phyloP scores from a whole-genome alignment of 2,329 filamentous ascomycete species.

The Fusarium dlaminii region DNA sequence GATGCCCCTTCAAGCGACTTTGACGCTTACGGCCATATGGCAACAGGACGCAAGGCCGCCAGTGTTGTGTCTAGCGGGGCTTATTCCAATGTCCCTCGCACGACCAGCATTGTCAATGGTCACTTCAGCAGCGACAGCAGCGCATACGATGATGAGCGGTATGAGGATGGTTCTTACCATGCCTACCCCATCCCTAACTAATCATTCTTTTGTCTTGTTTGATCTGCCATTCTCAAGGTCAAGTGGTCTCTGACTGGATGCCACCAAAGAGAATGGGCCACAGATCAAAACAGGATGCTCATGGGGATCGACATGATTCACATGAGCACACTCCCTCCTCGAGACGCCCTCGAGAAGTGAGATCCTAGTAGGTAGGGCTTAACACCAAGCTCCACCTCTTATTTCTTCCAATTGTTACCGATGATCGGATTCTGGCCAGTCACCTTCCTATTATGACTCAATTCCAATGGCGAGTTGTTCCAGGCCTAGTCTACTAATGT shows the following conservation, averaged over 20 bases:
- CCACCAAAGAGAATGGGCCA: background rate
- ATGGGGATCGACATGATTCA: constrained; percentile 3
- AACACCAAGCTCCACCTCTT: constrained; percentile 27
- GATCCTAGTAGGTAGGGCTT: constrained; percentile 32
- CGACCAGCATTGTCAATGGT: constrained; percentile 38
- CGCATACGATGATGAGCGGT: constrained; percentile 44
- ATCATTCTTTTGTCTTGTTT: constrained; percentile 18
- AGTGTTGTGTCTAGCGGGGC: constrained; percentile 35
- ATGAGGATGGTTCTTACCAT: constrained; percentile 51
- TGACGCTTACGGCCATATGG: constrained; percentile 42
- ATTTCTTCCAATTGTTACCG: constrained; percentile 26
- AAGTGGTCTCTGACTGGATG: background rate
- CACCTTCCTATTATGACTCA: constrained; percentile 30
- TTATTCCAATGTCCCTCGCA: constrained; percentile 46
- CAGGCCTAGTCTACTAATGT: constrained; percentile 22
- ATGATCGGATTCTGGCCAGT: constrained; percentile 27
- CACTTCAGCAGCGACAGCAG: constrained; percentile 46
- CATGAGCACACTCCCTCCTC: constrained; percentile 11
- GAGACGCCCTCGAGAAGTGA: constrained; percentile 9
- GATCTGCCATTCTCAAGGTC: constrained; percentile 10
- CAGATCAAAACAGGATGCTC: constrained; percentile 19
- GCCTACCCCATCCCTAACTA: constrained; percentile 48
- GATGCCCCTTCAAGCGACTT: constrained; percentile 38
- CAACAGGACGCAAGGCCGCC: constrained; percentile 42
- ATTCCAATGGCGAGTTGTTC: constrained; percentile 21